Evolutionary conservation across 2,329 filamentous ascomycete species (phyloP).

Genomic region (Xylaria sp.): DNA sequence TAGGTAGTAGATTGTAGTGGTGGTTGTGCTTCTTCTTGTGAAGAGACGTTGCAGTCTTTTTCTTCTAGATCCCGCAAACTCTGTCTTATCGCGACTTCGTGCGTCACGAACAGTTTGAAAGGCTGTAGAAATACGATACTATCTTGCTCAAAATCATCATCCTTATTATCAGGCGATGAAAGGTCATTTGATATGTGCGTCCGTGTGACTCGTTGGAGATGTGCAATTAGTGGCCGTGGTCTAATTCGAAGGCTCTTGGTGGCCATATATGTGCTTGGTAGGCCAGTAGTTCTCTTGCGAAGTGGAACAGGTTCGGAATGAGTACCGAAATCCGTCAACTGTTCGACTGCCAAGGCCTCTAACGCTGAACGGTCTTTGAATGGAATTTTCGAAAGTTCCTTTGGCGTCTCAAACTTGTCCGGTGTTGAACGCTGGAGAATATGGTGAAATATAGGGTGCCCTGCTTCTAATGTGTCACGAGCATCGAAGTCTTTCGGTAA

Average conservation of each 20-base stretch:
- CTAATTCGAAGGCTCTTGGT: conserved; percentile 24
- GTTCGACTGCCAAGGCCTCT: conserved; percentile 11
- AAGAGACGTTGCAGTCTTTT: not conserved
- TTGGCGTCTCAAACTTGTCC: conserved; percentile 7
- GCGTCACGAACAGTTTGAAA: conserved; percentile 16
- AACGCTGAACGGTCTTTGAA: conserved; percentile 10
- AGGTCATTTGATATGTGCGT: not conserved
- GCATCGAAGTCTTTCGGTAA: conserved; percentile 12
- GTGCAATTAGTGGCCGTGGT: conserved; percentile 16
- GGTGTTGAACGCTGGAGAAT: conserved; percentile 9
- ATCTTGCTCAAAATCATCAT: not conserved
- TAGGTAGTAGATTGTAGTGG: not conserved
- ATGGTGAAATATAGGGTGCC: conserved; percentile 9
- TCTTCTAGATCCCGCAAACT: conserved; percentile 16
- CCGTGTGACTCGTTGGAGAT: conserved; percentile 15
- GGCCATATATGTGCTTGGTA: not conserved
- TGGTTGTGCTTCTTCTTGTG: not conserved
- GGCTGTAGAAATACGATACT: conserved; percentile 14
- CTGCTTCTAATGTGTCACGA: too few relatives aligned
- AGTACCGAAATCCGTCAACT: not conserved
- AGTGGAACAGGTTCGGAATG: not conserved
- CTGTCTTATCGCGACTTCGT: conserved; percentile 18
- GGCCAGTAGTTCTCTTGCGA: not conserved
- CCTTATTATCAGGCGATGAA: not conserved
- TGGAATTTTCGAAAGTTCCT: not conserved